Base-by-base conservation (phyloP, 2,329 filamentous ascomycete genomes). In the Diaporthe citri region DNA sequence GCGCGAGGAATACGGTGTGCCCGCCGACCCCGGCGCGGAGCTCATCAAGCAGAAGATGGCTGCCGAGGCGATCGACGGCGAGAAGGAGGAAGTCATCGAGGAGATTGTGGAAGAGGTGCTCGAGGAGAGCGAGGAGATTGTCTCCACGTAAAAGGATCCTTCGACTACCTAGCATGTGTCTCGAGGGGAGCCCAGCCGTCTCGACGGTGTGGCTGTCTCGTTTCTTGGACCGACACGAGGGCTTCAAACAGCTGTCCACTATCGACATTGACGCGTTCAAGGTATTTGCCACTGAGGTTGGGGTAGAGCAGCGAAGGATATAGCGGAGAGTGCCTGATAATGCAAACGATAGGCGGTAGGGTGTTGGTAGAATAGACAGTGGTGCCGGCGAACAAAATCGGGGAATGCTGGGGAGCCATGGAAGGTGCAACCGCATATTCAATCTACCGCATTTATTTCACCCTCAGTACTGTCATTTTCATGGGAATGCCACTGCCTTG, bases 21-120 rank as follows among this genome's bases (percentile, higher is more conserved):
- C 93, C 59, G 87, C 88, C 75, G 88, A 95, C 79, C 90, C 90
- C 46, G 88, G 92, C 71, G 91, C 92, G 79, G 89, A 88, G 77
- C 86, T 93, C 46, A 85, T 92, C 76, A 89, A 90, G 79, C 86
- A 88, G 74, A 89, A 90, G 84, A 88, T 87, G 64, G 85, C 84
- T 74, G 81, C 86, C 73, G 82, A 90, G 75, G 87, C 90, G 82
- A 88, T 87, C 22, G 90, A 90, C 56, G 90, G 91, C 79, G 92
- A 90, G 76, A 91, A 94, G 84, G 94, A 94, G 78, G 88, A 90
- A 80, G 92, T 97, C 77, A 95, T 98, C 77, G 97, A 98, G 86
- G 94, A 96, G 87, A 93, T 95, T 79, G 92, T 95, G 78, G 93
- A 95, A 86, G 96, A 98, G 87, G 96, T 92, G 31, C 84, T 92